Conservation (phyloP, 352 stramenopile genomes). For the Elongisporangium anandrum region DNA sequence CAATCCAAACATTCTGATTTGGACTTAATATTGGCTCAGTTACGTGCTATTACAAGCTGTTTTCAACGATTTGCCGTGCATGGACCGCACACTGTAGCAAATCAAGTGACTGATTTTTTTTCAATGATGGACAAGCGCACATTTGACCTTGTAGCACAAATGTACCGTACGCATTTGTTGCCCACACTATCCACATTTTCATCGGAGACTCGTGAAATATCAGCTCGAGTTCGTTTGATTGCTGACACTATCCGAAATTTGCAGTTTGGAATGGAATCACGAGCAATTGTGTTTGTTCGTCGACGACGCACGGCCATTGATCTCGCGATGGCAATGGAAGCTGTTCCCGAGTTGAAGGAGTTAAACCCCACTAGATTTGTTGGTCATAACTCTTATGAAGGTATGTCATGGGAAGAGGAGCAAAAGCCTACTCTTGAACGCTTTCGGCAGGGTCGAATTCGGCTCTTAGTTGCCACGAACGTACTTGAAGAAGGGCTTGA, state of each 20-base stretch:
- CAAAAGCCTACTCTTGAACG: conserved; percentile 64
- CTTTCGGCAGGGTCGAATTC: conserved; percentile 63
- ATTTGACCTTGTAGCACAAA: conserved; percentile 22
- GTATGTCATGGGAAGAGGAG: conserved; percentile 79
- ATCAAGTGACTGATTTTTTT: conserved; percentile 30
- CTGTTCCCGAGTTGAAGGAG: conserved; percentile 37
- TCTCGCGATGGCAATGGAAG: conserved; percentile 62
- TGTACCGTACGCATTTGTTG: conserved; percentile 29
- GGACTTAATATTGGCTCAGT: conserved; percentile 40
- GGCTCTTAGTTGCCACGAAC: conserved; percentile 73
- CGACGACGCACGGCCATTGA: conserved; percentile 61
- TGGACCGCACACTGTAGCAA: conserved; percentile 30
- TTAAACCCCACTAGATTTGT: conserved; percentile 77
- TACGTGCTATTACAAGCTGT: conserved; percentile 36
- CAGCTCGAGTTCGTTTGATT: conserved; percentile 49
- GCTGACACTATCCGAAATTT: conserved; percentile 35
- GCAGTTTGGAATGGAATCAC: conserved; percentile 48
- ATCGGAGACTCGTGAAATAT: conserved; percentile 30
- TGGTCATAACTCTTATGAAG: conserved; percentile 76
- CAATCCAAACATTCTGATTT: conserved; percentile 17
- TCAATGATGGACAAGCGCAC: conserved; percentile 17
- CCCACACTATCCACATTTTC: conserved; percentile 22
- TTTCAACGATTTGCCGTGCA: conserved; percentile 54
- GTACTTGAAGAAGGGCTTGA: conserved; percentile 79
- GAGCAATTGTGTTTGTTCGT: conserved; percentile 77